Evolutionary conservation across 2,329 filamentous ascomycete genomes (phyloP).

Genomic region (Alternaria postmessia): DNA sequence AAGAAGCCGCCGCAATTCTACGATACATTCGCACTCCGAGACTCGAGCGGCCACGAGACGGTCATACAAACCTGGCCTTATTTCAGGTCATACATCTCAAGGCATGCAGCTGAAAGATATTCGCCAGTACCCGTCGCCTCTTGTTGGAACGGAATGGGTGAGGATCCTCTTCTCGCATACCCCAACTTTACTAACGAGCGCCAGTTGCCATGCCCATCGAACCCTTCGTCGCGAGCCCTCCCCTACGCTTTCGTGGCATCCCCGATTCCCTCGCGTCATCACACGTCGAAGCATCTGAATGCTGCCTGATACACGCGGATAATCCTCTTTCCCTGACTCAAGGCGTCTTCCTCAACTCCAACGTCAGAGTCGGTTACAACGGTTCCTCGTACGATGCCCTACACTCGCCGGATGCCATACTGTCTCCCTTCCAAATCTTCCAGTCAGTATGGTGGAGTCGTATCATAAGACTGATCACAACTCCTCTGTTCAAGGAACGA

Average conservation of each 20-base stretch:
- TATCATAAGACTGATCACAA: slow-evolving; percentile 19
- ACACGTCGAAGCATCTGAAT: slow-evolving; percentile 80
- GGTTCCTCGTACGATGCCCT: slow-evolving; percentile 36
- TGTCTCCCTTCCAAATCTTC: slow-evolving; percentile 23
- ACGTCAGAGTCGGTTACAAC: slow-evolving; percentile 73
- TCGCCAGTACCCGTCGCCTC: slow-evolving; percentile 67
- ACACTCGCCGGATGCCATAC: slow-evolving; percentile 11
- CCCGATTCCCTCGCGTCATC: slow-evolving; percentile 65
- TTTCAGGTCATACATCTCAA: slow-evolving; percentile 61
- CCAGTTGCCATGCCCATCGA: slow-evolving; percentile 39
- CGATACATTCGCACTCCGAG: slow-evolving; percentile 70
- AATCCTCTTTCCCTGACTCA: slow-evolving; percentile 63
- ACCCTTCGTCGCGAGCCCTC: slow-evolving; percentile 34
- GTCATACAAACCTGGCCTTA: slow-evolving; percentile 67
- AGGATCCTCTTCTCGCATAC: background rate
- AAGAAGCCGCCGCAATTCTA: slow-evolving; percentile 63
- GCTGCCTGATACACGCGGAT: slow-evolving; percentile 78
- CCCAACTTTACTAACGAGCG: background rate
- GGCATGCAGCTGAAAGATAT: slow-evolving; percentile 59
- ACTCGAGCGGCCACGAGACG: slow-evolving; percentile 60
- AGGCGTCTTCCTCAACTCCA: slow-evolving; percentile 74
- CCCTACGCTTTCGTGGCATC: slow-evolving; percentile 70
- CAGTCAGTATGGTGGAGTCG: slow-evolving; percentile 22
- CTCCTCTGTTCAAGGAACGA: slow-evolving; percentile 18
- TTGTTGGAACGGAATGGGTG: slow-evolving; percentile 72